Base-by-base conservation (phyloP, 2,329 filamentous ascomycete genomes). In the Monilinia vaccinii-corymbosi region DNA sequence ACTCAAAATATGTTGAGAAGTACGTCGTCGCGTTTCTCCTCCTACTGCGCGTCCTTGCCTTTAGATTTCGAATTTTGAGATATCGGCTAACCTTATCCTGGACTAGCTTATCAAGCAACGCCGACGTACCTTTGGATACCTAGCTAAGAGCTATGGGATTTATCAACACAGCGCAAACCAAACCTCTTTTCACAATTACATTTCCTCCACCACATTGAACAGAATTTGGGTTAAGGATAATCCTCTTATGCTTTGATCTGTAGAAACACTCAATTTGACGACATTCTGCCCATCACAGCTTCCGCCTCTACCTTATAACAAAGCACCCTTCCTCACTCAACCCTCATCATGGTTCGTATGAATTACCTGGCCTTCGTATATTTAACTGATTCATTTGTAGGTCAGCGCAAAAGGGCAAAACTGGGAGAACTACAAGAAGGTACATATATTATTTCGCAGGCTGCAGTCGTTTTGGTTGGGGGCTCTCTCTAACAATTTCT, bases 381-480 rank as follows among this genome's bases (percentile, higher is more conserved):
- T 18, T 49, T 14, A 28, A 38, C 51, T 60, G 56, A 60, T 51
- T 49, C 10, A 18, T 34, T 40, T 46, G 23, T 23, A 44, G 53
- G 32, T 50, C n/a, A 58, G 53, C 52, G 58, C 59, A 47, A 61
- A 88, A 71, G 94, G 94, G 74, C 78, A 82, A 76, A 90, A 85
- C 83, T 99, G 94, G 94, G 94, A 99, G 83, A 97, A 97, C 81
- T 97, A 96, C 82, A 84, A 89, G 79, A 97, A 97, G 83, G 92
- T 87, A 49, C 4, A 36, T 60, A 59, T 44, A 38, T 60, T 73
- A 48, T 47, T 31, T 10, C 46, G 16, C 21, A 25, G 5, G 28
- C 36, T 38, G 13, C 13, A 25, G n/a, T n/a, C n/a, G n/a, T n/a
- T n/a, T n/a, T n/a, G n/a, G n/a, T n/a, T n/a, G n/a, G 23, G 23